Base-by-base conservation (phyloP, 2,329 filamentous ascomycete genomes). In the Fusarium sterilihyphosum region DNA sequence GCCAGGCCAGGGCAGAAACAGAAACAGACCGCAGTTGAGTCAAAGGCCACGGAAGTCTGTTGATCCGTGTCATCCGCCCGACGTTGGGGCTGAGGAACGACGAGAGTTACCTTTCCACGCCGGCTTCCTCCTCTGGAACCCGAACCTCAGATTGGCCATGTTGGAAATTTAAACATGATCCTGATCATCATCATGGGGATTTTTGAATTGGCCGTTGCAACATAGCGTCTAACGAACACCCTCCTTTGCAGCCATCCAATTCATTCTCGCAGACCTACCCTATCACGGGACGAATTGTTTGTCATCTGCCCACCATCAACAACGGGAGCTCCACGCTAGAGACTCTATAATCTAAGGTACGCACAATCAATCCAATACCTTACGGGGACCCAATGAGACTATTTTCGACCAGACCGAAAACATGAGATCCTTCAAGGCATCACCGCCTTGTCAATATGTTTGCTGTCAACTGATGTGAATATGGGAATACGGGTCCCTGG, bases 121-220 rank as follows among this genome's bases (percentile, higher is more conserved):
- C 60, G 53, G 53, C 37, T 24, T 54, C 37, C 22, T 41, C 40
- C 24, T 53, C 63, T 47, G 9, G 14, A 13, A 46, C 16, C 18
- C 57, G 33, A 4, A 24, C n/a, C 26, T 61, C 8, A 35, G 63
- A 50, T 61, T 49, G 43, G 68, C 53, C 33, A 26, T 54, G 26
- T n/a, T 31, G 50, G 35, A 66, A 62, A 63, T 52, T 46, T 37
- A 53, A 64, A 50, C 38, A 73, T 70, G 61, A 73, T 49, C 66
- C 46, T 29, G 43, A 65, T 67, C 72, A 65, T 61, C 72, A 70
- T 69, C 65, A 73, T 77, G 72, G 47, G 64, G 41, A 61, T 67
- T 66, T 71, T 17, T 37, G 35, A 61, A 64, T 72, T 70, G 46
- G 43, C 63, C 56, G 57, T 72, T 74, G 44, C 57, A 43, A 53